phyloP scores from a whole-genome alignment of 768 basidiomycete genomes.

The Boletus pseudo-olivaceus region DNA sequence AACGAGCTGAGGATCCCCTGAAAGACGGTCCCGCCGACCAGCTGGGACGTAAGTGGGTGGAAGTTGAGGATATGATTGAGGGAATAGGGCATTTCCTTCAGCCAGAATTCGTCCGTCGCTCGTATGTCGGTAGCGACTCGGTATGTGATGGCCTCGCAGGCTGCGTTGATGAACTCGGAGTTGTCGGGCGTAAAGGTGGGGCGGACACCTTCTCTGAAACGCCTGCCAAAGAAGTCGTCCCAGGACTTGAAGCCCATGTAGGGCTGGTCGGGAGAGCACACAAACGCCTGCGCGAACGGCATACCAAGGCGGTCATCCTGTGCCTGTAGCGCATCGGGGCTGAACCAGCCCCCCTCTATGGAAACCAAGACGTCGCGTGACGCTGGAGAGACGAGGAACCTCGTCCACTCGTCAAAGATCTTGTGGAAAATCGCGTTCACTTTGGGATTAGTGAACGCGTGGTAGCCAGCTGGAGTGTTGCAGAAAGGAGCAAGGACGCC shows the following conservation, averaged over 20 bases:
- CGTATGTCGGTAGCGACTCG: slow-evolving; percentile 36
- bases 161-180: slow-evolving; percentile 37
- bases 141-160: slow-evolving; percentile 55
- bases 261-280: slow-evolving; percentile 36
- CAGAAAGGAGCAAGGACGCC: slow-evolving; percentile 23
- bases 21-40: slow-evolving; percentile 49
- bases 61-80: slow-evolving; percentile 48
- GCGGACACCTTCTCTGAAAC: slow-evolving; percentile 31
- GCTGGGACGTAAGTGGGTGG: slow-evolving; percentile 37
- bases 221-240: slow-evolving; percentile 55
- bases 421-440: slow-evolving; percentile 38
- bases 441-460: slow-evolving; percentile 28
- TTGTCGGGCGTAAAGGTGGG: slow-evolving; percentile 31
- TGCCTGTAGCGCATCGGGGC: slow-evolving; percentile 27
- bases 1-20: slow-evolving; percentile 54
- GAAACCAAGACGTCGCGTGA: slow-evolving; percentile 42
- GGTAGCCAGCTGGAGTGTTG: slow-evolving; percentile 20
- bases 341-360: slow-evolving; percentile 48
- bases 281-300: slow-evolving; percentile 38
- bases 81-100: slow-evolving; percentile 61
- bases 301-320: slow-evolving; percentile 6
- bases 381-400: slow-evolving; percentile 41
- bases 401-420: slow-evolving; percentile 40
- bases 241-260: slow-evolving; percentile 45
- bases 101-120: slow-evolving; percentile 48